Conservation (phyloP, 2,329 filamentous ascomycete species). For the Oidium heveae region DNA sequence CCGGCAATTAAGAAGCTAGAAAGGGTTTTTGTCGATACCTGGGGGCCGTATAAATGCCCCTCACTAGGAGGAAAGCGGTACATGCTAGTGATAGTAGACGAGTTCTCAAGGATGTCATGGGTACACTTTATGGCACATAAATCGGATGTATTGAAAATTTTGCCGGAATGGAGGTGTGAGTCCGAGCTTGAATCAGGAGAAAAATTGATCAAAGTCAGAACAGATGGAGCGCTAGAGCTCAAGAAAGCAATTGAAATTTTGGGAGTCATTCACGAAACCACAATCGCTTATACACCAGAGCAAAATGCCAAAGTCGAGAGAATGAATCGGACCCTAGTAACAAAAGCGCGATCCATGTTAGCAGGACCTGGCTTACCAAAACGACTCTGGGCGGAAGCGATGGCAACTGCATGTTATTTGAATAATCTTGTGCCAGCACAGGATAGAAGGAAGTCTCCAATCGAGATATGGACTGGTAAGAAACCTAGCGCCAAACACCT, state of each 20-base stretch:
- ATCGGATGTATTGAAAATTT: background rate
- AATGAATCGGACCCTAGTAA: background rate
- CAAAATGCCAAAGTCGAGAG: background rate
- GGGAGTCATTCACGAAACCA: background rate
- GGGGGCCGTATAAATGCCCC: background rate
- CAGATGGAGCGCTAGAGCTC: background rate
- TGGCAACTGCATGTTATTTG: background rate
- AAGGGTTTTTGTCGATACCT: background rate
- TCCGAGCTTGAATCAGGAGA: background rate
- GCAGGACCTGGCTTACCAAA: background rate
- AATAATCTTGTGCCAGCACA: background rate
- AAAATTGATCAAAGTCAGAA: background rate
- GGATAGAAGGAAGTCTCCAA: background rate
- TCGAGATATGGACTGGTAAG: background rate
- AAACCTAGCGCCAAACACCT: background rate
- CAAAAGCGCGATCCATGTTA: background rate
- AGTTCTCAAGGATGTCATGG: background rate
- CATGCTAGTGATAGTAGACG: background rate
- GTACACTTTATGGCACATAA: background rate
- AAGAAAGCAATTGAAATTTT: background rate
- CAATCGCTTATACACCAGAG: background rate
- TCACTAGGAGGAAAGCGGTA: background rate
- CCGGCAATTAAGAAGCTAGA: background rate
- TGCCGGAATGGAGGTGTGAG: background rate
- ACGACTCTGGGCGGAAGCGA: background rate